A percentile compares a stretch with the other conserved stretches of the same genome.
phyloP scores from a whole-genome alignment of 495 filamentous ascomycete species.

The Geoglossum glabrum region DNA sequence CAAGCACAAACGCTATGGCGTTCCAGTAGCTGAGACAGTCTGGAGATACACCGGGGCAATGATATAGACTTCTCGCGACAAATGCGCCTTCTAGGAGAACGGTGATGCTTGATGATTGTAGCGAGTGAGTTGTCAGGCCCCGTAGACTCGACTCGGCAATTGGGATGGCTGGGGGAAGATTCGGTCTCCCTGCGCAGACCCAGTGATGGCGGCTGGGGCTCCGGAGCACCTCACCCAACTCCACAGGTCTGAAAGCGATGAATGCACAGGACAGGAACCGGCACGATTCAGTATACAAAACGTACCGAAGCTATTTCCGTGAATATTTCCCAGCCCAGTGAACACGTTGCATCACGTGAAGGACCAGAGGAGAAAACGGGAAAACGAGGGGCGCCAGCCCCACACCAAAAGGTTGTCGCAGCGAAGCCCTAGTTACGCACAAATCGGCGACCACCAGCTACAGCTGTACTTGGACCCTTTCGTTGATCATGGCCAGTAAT shows the following conservation, averaged over 20 bases:
- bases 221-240: background rate
- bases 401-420: background rate
- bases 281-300: background rate
- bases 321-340: background rate
- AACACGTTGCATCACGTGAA: background rate
- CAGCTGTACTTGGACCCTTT: background rate
- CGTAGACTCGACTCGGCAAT: background rate
- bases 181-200: background rate
- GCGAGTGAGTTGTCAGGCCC: slow-evolving; percentile 1
- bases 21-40: background rate
- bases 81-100: background rate
- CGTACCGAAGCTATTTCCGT: background rate
- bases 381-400: background rate
- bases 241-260: background rate
- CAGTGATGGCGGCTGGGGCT: too few species aligned
- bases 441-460: background rate
- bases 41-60: background rate
- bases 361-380: background rate
- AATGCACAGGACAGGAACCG: background rate
- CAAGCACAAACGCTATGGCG: background rate
- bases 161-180: background rate
- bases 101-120: background rate
- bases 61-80: background rate
- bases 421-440: background rate
- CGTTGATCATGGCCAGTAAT: slow-evolving; percentile 39